A percentile compares a stretch with the other conserved stretches of the same genome.
phyloP scores from a whole-genome alignment of 495 filamentous ascomycete genomes.

The Astrothelium macrocarpum region DNA sequence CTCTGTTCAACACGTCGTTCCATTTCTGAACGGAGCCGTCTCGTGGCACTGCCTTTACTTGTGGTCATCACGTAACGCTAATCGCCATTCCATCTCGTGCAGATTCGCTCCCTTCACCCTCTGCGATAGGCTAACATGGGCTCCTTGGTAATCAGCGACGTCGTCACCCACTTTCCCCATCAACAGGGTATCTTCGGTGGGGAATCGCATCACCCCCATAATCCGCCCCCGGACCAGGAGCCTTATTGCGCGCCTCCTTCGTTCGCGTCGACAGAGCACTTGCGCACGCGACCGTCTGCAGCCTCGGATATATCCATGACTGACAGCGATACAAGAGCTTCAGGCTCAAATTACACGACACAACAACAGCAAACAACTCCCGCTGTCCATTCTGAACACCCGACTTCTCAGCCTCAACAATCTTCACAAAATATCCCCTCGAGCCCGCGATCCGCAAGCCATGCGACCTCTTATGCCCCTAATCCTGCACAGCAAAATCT shows the following conservation, averaged over 20 bases:
- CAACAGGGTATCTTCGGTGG: conserved; percentile 5
- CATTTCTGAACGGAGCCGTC: not conserved
- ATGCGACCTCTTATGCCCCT: not conserved
- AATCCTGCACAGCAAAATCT: not conserved
- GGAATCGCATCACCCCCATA: conserved; percentile 8
- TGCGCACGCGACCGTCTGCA: conserved; percentile 13
- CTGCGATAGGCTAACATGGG: conserved; percentile 35
- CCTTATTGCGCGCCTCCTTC: conserved; percentile 9
- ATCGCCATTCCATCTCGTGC: conserved; percentile 7
- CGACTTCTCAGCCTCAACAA: not conserved
- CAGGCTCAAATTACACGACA: conserved; percentile 12
- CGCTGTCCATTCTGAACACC: not conserved
- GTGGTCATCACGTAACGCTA: not conserved
- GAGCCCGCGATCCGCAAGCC: not conserved
- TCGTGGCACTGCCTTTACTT: not conserved
- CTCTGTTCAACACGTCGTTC: not conserved
- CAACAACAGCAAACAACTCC: not conserved
- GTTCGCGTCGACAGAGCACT: conserved; percentile 8
- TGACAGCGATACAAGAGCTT: conserved; percentile 14
- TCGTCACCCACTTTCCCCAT: conserved; percentile 36
- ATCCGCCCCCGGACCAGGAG: conserved; percentile 14
- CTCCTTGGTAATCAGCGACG: conserved; percentile 39
- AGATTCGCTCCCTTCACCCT: conserved; percentile 3
- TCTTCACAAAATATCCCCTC: not conserved
- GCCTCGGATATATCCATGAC: conserved; percentile 19